These are phyloP conservation scores for Cynanchum wilfordii DNA, from an alignment of 257 asterid genomes.

Conservation along the genomic window DNA sequence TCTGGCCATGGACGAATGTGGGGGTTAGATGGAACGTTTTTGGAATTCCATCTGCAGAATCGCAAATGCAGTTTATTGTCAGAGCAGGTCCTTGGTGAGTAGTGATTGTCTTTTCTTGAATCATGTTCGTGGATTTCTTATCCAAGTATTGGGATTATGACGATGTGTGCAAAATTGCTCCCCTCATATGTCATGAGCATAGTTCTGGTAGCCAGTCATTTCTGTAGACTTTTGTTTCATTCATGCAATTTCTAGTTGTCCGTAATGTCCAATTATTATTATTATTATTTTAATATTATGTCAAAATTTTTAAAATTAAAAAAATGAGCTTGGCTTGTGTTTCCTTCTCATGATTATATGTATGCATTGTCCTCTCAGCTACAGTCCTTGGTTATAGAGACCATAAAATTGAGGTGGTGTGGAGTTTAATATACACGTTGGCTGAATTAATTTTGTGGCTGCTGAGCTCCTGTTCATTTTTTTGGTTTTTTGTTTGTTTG, in stretches of 20 bases:
- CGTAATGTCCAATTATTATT: background rate
- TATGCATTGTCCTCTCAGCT: background rate
- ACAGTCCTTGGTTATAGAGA: background rate
- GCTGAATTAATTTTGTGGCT: background rate
- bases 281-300: too few species aligned
- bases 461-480: too few species aligned
- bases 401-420: background rate
- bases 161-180: background rate
- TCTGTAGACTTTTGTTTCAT: background rate
- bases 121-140: background rate
- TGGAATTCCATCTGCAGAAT: background rate
- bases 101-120: background rate
- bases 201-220: background rate
- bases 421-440: too few species aligned
- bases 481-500: too few species aligned
- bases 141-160: background rate
- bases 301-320: background rate
- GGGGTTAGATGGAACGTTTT: too few species aligned
- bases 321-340: too few species aligned
- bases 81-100: background rate
- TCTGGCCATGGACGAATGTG: background rate
- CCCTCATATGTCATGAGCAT: background rate
- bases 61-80: background rate
- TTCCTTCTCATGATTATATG: background rate
- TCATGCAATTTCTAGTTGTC: background rate